Percentiles rank a stretch among this genome's conserved stretches.
Evolutionary conservation across 2,329 filamentous ascomycete species (phyloP).

Genomic region (Cercospora citrullina): DNA sequence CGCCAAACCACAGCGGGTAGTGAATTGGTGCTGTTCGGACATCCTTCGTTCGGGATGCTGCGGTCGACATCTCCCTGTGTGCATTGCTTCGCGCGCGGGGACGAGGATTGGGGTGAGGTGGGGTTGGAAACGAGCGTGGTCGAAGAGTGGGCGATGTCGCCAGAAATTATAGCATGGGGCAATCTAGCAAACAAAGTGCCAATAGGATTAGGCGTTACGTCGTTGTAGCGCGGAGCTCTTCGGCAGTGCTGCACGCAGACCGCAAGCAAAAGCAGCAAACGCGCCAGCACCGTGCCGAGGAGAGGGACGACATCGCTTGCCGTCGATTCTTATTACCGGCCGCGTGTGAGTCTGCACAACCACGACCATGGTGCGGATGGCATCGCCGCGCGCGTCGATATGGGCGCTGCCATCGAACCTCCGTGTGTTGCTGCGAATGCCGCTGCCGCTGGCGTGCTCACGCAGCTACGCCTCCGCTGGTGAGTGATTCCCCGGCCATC

Average conservation of each 20-base stretch:
- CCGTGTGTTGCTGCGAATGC: constrained; percentile 27
- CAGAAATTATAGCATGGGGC: background rate
- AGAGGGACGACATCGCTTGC: constrained; percentile 1
- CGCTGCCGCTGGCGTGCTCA: constrained; percentile 14
- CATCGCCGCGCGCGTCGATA: constrained; percentile 18
- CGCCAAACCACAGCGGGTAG: constrained; percentile 80
- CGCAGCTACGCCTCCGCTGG: constrained; percentile 27
- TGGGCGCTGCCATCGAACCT: constrained; percentile 26
- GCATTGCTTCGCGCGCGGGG: constrained; percentile 36
- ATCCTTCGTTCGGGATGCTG: constrained; percentile 47
- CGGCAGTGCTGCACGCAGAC: background rate
- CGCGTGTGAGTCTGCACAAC: background rate
- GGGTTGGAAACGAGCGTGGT: background rate
- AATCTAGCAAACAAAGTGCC: background rate
- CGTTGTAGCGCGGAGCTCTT: background rate
- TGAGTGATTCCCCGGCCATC: constrained; percentile 17
- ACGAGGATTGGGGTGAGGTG: background rate
- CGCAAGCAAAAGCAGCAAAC: background rate
- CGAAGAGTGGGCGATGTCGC: background rate
- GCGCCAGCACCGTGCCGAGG: background rate
- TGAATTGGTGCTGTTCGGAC: constrained; percentile 42
- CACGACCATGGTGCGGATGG: constrained; percentile 21
- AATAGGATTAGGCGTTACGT: background rate
- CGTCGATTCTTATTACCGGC: background rate
- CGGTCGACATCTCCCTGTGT: constrained; percentile 43